Evolutionary conservation across 2,329 filamentous ascomycete species (phyloP).

Genomic region (Pyrenophora seminiperda): DNA sequence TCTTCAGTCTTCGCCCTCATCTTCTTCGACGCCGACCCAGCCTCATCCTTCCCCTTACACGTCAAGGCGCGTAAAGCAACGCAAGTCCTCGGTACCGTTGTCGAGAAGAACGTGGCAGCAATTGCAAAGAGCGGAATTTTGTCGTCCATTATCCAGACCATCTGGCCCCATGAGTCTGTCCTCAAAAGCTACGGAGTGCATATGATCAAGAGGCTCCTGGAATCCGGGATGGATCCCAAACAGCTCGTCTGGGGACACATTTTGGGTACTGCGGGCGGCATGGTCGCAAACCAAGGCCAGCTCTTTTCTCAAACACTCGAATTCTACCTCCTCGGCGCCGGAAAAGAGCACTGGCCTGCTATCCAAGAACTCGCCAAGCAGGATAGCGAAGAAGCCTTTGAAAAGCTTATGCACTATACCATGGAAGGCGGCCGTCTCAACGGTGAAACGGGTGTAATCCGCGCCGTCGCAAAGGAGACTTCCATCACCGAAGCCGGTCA

Average conservation of each 20-base stretch:
- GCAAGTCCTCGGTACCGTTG: constrained; percentile 56
- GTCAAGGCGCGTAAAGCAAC: constrained; percentile 55
- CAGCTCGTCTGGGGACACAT: constrained; percentile 63
- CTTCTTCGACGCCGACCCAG: constrained; percentile 61
- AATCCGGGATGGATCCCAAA: constrained; percentile 52
- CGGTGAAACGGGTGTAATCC: constrained; percentile 52
- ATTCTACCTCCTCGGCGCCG: constrained; percentile 59
- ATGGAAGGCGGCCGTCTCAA: constrained; percentile 53
- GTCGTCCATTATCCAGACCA: constrained; percentile 48
- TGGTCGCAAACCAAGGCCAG: constrained; percentile 62
- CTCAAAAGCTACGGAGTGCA: constrained; percentile 61
- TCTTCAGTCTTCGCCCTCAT: constrained; percentile 59
- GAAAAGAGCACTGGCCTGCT: constrained; percentile 53
- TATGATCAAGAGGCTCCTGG: constrained; percentile 60
- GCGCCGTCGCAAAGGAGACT: constrained; percentile 42
- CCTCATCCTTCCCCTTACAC: constrained; percentile 58
- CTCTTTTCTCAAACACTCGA: constrained; percentile 63
- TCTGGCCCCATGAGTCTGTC: constrained; percentile 49
- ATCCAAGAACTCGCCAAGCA: constrained; percentile 55
- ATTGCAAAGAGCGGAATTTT: constrained; percentile 51
- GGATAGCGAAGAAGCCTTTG: constrained; percentile 51
- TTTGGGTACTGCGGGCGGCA: constrained; percentile 61
- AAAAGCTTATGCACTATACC: constrained; percentile 58
- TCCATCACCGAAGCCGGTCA: constrained; percentile 41
- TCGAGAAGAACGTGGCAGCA: constrained; percentile 56